A percentile compares a stretch with the other conserved stretches of the same genome.
Conservation (phyloP, 176 grass and related monocot genomes). For the Bromus sterilis region DNA sequence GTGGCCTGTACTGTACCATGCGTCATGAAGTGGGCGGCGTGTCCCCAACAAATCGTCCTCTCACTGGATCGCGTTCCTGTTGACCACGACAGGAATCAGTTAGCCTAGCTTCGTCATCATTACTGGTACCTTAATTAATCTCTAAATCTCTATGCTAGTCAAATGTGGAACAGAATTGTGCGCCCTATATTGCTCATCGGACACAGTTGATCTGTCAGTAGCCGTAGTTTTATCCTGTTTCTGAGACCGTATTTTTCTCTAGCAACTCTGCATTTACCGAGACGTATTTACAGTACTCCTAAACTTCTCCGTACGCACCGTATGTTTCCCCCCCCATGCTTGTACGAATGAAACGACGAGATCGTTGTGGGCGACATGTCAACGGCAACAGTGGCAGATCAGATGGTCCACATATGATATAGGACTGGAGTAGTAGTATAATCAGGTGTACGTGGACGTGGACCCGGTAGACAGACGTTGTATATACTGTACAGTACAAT, state of each 20-base stretch:
- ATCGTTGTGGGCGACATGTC: background rate
- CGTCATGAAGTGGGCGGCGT: background rate
- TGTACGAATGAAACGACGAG: background rate
- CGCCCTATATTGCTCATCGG: background rate
- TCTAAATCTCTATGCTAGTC: background rate
- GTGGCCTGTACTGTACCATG: too few relatives aligned
- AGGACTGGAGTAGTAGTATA: background rate
- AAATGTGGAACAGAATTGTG: background rate
- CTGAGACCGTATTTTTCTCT: background rate
- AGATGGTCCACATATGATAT: background rate
- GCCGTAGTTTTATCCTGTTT: background rate
- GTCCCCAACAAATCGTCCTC: background rate
- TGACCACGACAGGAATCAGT: background rate
- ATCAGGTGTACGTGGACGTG: slow-evolving; percentile 2
- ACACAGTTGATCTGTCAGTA: background rate
- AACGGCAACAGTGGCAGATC: background rate
- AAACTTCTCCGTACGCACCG: too few relatives aligned
- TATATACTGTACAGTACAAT: too few relatives aligned
- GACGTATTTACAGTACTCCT: too few relatives aligned
- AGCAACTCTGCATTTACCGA: background rate
- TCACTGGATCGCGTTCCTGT: background rate
- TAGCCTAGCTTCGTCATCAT: background rate
- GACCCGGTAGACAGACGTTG: background rate
- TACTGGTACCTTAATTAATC: background rate
- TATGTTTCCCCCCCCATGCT: too few relatives aligned